Evolutionary conservation across 768 basidiomycete species (phyloP).

Genomic region (Leucocoprinus birnbaumii): DNA sequence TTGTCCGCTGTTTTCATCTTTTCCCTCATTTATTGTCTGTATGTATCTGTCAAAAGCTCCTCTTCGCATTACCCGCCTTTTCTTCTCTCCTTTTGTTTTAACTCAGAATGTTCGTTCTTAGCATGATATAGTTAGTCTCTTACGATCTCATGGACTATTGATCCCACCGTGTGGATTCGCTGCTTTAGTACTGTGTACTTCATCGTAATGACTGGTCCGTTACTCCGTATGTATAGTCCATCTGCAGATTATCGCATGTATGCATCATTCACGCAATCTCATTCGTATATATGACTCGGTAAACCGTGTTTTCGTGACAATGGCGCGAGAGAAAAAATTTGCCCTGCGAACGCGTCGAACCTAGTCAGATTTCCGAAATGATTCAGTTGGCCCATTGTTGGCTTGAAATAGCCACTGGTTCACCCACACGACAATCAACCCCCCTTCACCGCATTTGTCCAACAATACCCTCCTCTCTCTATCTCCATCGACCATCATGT

Average conservation of each 20-base stretch:
- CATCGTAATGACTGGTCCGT: neutral
- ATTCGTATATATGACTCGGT: conserved; percentile 6
- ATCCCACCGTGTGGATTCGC: neutral
- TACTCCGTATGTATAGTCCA: neutral
- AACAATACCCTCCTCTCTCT: neutral
- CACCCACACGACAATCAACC: neutral
- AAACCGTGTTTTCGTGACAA: neutral
- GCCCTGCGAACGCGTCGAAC: neutral
- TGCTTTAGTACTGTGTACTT: neutral
- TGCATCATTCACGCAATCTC: neutral
- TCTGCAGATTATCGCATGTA: neutral
- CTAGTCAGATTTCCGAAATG: neutral
- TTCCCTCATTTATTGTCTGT: conserved; percentile 10
- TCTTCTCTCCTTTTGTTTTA: neutral
- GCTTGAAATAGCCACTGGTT: conserved; percentile 6
- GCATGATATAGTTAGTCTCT: neutral
- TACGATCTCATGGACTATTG: neutral
- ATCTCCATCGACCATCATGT: neutral
- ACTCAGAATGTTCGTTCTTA: neutral
- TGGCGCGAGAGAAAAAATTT: neutral
- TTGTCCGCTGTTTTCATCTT: conserved; percentile 7
- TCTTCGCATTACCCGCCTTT: neutral
- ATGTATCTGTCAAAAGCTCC: conserved; percentile 2
- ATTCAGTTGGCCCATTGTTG: neutral
- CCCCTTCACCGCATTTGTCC: too few species aligned